Evolutionary conservation across 1,284 basidiomycete genomes (phyloP), one percentile per base, ranked within the genome.

Genomic region (Volvariella volvacea): DNA sequence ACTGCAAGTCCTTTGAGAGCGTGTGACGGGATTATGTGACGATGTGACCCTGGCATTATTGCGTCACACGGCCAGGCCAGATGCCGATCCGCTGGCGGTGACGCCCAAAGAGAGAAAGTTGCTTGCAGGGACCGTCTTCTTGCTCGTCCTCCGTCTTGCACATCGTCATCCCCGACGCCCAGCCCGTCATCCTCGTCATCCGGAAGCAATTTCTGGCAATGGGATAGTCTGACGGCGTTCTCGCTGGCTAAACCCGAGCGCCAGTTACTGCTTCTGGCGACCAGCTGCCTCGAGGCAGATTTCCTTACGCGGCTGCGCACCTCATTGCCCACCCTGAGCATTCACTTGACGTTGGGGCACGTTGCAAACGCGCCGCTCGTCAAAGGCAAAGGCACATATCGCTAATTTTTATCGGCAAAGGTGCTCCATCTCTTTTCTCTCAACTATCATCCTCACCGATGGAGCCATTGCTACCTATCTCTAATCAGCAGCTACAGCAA

Each of bases 401-500:
- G 25, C 25, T 12, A 28, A 28, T 28, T 12, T 6, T 28, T 28
- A 28, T 28, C 12, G 25, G 25, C 25, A 28, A 28, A 28, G 25
- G 25, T 28, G 25, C 25, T 46, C 46, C 45, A 49, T 43, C 49
- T 48, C 48, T 46, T 47, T 49, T 51, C 52, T 55, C 52, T 43
- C 44, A 46, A 41, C 54, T 55, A 51, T 46, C 41, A 46, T 47
- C 50, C 43, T 46, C 49, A 49, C 41, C 47, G 43, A 32, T 41
- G 48, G 48, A 43, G 41, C 50, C 46, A 39, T 42, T 39, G 30
- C 43, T 22, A 28, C 36, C 30, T 36, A 42, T 20, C 36, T 70
- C 81, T 41, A 77, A 67, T 52, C 75, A 77, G 56, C 79, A 77
- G 56, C 79, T 80, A 41, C 76, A 77, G 16, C 78, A 80, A 15